Evolutionary conservation across 495 filamentous ascomycete genomes (phyloP).

Genomic region (Aspergillus affinis): DNA sequence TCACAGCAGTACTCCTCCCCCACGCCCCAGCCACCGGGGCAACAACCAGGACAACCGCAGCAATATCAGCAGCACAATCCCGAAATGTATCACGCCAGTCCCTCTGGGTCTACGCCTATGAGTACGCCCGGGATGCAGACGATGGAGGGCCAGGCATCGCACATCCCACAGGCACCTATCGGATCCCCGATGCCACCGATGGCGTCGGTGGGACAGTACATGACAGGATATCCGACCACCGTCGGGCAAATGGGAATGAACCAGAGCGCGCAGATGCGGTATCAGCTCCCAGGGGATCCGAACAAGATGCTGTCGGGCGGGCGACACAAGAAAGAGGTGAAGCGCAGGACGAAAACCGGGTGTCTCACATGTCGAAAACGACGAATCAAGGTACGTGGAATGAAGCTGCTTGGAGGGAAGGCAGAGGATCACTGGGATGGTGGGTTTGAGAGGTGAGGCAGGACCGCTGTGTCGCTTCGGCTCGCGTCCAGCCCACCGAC

Average conservation of each 20-base stretch:
- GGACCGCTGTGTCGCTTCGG: conserved; percentile 35
- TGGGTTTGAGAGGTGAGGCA: conserved; percentile 9
- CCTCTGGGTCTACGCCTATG: conserved; percentile 24
- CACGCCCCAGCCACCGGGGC: conserved; percentile 18
- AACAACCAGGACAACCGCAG: conserved; percentile 29
- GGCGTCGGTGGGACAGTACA: conserved; percentile 47
- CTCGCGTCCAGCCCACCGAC: conserved; percentile 33
- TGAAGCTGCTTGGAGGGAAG: background rate
- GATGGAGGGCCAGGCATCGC: conserved; percentile 33
- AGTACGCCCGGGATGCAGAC: conserved; percentile 25
- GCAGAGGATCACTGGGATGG: no score
- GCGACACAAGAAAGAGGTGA: conserved; percentile 97
- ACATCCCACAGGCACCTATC: conserved; percentile 45
- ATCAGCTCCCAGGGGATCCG: conserved; percentile 40
- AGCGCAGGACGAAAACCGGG: conserved; percentile 95
- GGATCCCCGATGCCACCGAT: conserved; percentile 48
- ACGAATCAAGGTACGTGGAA: conserved; percentile 87
- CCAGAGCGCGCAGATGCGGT: conserved; percentile 42
- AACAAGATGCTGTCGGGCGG: conserved; percentile 73
- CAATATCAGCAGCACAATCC: conserved; percentile 35
- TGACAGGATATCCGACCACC: conserved; percentile 42
- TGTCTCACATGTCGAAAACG: conserved; percentile 96
- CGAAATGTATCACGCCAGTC: conserved; percentile 40
- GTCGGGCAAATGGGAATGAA: conserved; percentile 38
- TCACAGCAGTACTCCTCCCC: conserved; percentile 14